Evolutionary conservation across 257 asterid genomes (phyloP).

Genomic region (Nicotiana undulata): DNA sequence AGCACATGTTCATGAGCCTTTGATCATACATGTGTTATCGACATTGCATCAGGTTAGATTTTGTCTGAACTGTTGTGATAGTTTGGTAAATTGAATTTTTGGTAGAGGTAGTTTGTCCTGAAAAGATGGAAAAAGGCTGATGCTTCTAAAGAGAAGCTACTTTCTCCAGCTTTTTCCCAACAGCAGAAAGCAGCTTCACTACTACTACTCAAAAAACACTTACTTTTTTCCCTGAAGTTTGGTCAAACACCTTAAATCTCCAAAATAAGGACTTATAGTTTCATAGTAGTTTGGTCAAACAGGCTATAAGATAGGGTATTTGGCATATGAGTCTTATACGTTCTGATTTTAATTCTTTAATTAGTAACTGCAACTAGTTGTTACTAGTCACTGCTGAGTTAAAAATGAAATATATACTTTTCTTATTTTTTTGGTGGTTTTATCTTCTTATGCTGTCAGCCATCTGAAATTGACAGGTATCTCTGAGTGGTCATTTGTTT

Average conservation of each 20-base stretch:
- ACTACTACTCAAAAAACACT: no score
- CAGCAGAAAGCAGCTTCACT: no score
- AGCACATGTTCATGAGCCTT: not conserved
- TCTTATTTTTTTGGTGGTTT: not conserved
- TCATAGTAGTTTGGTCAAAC: not conserved
- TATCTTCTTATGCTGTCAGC: not conserved
- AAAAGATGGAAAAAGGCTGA: not conserved
- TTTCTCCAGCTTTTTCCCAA: no score
- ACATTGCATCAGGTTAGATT: not conserved
- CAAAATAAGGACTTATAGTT: not conserved
- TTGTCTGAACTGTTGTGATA: not conserved
- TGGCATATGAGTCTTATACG: not conserved
- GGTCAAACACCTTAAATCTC: no score
- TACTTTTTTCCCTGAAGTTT: no score
- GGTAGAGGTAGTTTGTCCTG: not conserved
- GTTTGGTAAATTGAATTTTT: not conserved
- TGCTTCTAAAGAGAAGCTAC: not conserved
- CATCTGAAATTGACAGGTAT: conserved; percentile 44
- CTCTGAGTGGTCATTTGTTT: conserved; percentile 92
- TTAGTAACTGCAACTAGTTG: not conserved
- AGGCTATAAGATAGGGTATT: not conserved
- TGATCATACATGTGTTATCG: not conserved
- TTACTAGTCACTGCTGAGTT: not conserved
- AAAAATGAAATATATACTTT: not conserved
- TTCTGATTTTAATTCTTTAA: not conserved